These are phyloP conservation scores for Leishmania guyanensis DNA, from an alignment of 208 protist genomes.

Conservation along the genomic window DNA sequence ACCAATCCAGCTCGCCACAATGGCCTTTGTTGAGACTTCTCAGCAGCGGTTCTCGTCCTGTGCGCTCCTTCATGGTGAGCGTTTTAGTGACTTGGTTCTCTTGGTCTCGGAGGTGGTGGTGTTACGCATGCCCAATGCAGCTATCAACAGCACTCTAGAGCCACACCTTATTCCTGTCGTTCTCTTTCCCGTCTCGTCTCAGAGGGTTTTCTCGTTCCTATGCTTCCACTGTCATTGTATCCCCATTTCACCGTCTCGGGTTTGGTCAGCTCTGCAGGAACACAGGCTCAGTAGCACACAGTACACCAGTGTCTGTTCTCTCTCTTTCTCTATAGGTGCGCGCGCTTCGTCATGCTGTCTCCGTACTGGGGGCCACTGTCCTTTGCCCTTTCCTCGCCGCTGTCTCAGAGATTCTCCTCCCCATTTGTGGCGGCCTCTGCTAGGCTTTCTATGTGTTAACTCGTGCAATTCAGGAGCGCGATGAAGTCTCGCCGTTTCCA, in stretches of 20 bases:
- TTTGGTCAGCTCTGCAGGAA: background rate
- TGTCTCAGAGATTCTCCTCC: background rate
- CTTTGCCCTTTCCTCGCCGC: background rate
- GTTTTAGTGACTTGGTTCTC: background rate
- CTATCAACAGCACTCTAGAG: too few relatives aligned
- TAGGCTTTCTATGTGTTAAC: background rate
- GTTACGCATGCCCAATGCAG: too few relatives aligned
- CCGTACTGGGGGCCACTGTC: background rate
- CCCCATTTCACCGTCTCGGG: too few relatives aligned
- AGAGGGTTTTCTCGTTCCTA: background rate
- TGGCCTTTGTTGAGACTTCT: background rate
- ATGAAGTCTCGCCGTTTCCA: slow-evolving; percentile 73
- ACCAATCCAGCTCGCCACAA: background rate
- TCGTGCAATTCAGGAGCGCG: background rate
- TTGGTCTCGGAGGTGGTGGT: background rate
- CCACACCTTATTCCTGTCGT: too few relatives aligned
- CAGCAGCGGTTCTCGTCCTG: background rate
- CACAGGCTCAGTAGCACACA: background rate
- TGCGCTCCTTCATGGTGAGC: background rate
- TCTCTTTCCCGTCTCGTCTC: background rate
- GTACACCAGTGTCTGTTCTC: background rate
- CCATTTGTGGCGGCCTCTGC: background rate
- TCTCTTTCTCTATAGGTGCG: background rate
- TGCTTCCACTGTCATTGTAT: too few relatives aligned
- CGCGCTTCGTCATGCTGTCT: background rate